Conservation (phyloP, 2,329 filamentous ascomycete species). For the Teratosphaeriaceae sp. region DNA sequence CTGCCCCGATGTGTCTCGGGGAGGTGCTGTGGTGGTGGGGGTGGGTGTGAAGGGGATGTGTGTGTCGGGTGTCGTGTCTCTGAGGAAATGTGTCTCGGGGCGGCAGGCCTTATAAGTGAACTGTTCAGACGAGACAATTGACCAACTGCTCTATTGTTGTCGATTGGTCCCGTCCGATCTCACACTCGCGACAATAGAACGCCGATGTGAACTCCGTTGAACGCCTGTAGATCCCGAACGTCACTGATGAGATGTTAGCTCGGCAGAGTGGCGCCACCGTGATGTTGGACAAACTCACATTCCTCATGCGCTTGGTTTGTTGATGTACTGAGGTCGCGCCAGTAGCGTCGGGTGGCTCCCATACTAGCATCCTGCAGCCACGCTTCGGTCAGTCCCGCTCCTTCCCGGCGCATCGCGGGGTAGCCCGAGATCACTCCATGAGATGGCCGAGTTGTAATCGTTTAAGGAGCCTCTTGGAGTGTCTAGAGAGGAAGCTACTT, state of each 20-base stretch:
- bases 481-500: too few relatives aligned
- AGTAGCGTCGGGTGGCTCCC: too few relatives aligned
- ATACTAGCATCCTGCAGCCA: too few relatives aligned
- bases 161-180: too few relatives aligned
- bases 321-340: conserved; percentile 3
- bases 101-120: background rate
- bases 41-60: background rate
- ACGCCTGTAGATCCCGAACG: background rate
- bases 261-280: background rate
- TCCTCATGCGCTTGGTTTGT: conserved; percentile 1
- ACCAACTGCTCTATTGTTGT: conserved; percentile 2
- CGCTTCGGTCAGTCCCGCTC: too few relatives aligned
- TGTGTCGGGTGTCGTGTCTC: background rate
- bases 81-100: background rate
- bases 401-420: too few relatives aligned
- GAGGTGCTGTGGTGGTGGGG: too few relatives aligned
- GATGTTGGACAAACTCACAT: background rate
- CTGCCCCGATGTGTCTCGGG: background rate
- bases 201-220: background rate
- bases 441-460: too few relatives aligned
- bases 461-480: too few relatives aligned
- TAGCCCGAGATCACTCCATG: too few relatives aligned
- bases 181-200: background rate
- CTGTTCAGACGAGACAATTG: conserved; percentile 1
- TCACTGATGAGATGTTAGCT: background rate